phyloP scores from a whole-genome alignment of 495 filamentous ascomycete species.

The Penicillium goetzii region DNA sequence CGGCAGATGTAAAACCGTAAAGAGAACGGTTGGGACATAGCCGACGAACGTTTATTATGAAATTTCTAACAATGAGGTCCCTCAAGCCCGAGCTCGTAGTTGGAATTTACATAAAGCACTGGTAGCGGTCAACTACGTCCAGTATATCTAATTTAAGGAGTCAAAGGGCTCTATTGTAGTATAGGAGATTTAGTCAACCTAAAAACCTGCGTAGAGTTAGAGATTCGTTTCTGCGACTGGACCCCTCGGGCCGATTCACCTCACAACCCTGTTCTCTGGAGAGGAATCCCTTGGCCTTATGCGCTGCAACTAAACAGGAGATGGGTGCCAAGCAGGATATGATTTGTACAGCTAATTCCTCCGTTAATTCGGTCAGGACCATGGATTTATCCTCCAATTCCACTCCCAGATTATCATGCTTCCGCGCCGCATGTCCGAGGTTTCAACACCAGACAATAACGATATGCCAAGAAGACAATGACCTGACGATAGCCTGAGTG shows the following conservation, averaged over 20 bases:
- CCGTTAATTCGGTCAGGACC: background rate
- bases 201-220: background rate
- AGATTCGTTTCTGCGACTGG: constrained; percentile 10
- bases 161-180: background rate
- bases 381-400: background rate
- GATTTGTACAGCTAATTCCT: background rate
- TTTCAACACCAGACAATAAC: background rate
- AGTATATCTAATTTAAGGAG: background rate
- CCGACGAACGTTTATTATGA: background rate
- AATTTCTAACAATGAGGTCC: background rate
- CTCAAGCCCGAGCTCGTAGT: background rate
- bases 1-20: background rate
- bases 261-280: background rate
- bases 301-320: background rate
- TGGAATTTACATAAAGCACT: background rate
- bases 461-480: background rate
- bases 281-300: background rate
- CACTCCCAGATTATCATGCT: background rate
- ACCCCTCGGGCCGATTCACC: background rate
- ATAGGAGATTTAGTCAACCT: background rate
- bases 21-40: background rate
- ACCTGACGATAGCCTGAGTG: background rate
- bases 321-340: background rate
- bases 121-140: no score
- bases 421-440: background rate